These are phyloP conservation scores for Leishmania lainsoni DNA, from an alignment of 208 protist genomes.

Conservation along the genomic window DNA sequence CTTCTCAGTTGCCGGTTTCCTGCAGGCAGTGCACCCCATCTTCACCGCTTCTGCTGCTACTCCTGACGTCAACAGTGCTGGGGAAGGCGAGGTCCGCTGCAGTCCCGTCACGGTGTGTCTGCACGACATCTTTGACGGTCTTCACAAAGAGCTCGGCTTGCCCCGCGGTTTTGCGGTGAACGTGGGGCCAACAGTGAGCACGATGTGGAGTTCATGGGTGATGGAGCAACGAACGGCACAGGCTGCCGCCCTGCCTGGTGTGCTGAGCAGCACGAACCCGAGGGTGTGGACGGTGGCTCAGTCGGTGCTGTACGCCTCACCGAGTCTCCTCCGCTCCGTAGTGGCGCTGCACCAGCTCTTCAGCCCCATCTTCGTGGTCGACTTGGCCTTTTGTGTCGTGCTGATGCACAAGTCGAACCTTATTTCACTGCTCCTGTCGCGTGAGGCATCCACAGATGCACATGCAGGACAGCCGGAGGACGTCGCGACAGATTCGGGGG, in stretches of 20 bases:
- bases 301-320: slow-evolving; percentile 54
- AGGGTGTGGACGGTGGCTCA: slow-evolving; percentile 64
- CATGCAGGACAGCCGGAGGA: neutral
- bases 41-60: neutral
- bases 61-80: neutral
- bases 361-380: slow-evolving; percentile 24
- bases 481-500: neutral
- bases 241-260: slow-evolving; percentile 19
- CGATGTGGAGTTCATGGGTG: slow-evolving; percentile 23
- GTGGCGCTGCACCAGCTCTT: slow-evolving; percentile 40
- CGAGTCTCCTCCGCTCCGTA: slow-evolving; percentile 36
- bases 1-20: slow-evolving; percentile 26
- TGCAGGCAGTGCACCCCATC: slow-evolving; percentile 1
- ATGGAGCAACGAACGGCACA: slow-evolving; percentile 20
- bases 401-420: slow-evolving; percentile 58
- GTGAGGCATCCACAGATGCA: neutral
- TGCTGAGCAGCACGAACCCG: slow-evolving; percentile 36
- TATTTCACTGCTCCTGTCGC: slow-evolving; percentile 29
- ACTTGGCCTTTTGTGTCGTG: slow-evolving; percentile 51
- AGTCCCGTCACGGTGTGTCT: slow-evolving; percentile 8
- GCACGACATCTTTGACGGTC: slow-evolving; percentile 44
- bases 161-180: slow-evolving; percentile 31
- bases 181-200: neutral
- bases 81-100: neutral
- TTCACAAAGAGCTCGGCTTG: slow-evolving; percentile 74